These are phyloP conservation scores for Lobosporangium transversale DNA, from an alignment of 192 early-diverging fungal species.

Conservation along the genomic window DNA sequence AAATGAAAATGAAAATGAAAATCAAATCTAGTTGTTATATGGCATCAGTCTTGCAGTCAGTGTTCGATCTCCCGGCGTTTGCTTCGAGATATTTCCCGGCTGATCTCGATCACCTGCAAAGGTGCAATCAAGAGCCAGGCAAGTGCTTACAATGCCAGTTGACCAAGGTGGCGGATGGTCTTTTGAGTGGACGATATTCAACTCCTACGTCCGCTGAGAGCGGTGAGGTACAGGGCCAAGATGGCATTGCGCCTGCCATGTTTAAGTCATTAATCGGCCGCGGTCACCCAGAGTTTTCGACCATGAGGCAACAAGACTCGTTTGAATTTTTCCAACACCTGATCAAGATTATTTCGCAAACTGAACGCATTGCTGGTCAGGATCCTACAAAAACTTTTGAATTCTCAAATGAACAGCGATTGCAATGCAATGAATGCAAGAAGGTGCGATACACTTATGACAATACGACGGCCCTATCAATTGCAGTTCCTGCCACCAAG, in stretches of 20 bases:
- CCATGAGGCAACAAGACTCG: slow-evolving; percentile 99
- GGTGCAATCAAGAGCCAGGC: slow-evolving; percentile 68
- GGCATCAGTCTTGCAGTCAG: slow-evolving; percentile 92
- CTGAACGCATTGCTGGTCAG: slow-evolving; percentile 70
- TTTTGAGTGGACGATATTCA: slow-evolving; percentile 90
- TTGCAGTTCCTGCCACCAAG: slow-evolving; percentile 77
- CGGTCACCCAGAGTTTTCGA: slow-evolving; percentile 93
- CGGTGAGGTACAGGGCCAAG: slow-evolving; percentile 65
- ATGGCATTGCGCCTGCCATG: slow-evolving; percentile 90
- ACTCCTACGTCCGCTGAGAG: slow-evolving; percentile 56
- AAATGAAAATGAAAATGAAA: too few species aligned
- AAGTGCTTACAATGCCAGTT: slow-evolving; percentile 91
- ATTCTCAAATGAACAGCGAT: slow-evolving; percentile 81
- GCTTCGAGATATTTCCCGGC: slow-evolving; percentile 61
- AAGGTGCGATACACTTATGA: slow-evolving; percentile 80
- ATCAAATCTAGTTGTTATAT: slow-evolving; percentile 86
- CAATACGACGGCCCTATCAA: slow-evolving; percentile 61
- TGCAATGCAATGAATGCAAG: slow-evolving; percentile 88
- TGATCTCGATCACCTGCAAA: slow-evolving; percentile 59
- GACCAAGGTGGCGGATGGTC: slow-evolving; percentile 90
- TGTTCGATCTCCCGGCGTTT: slow-evolving; percentile 83
- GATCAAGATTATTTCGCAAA: slow-evolving; percentile 76
- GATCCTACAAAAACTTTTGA: slow-evolving; percentile 86
- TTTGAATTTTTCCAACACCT: slow-evolving; percentile 93
- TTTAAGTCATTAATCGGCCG: slow-evolving; percentile 90